A percentile compares a stretch with the other conserved stretches of the same genome.
Conservation (phyloP, 2,329 filamentous ascomycete species). For the Colletotrichum noveboracense region DNA sequence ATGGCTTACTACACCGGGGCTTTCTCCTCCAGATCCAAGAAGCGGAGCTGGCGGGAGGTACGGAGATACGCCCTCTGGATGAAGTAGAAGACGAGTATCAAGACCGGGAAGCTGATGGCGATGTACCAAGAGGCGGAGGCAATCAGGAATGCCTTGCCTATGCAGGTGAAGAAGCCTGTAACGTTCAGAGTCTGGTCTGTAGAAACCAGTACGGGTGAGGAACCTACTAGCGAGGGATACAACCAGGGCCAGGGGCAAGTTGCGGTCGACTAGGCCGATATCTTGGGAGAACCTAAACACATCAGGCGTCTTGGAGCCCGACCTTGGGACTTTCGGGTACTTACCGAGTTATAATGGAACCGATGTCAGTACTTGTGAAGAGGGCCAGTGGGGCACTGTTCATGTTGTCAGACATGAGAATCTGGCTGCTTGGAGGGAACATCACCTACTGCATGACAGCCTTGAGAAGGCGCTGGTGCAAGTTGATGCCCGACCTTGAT, state of each 20-base stretch:
- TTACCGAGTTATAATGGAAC: constrained; percentile 27
- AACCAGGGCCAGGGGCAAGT: constrained; percentile 26
- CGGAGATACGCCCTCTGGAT: constrained; percentile 44
- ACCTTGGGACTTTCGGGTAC: constrained; percentile 7
- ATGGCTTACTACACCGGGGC: constrained; percentile 41
- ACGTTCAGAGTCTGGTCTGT: neutral
- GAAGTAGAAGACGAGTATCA: constrained; percentile 30
- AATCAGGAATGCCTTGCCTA: constrained; percentile 45
- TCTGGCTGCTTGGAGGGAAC: neutral
- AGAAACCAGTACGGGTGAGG: neutral
- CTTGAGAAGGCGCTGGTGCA: constrained; percentile 15
- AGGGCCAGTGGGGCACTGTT: constrained; percentile 20
- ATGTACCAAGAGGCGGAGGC: constrained; percentile 43
- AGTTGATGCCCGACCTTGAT: constrained; percentile 11
- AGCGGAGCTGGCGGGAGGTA: constrained; percentile 47
- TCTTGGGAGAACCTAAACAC: constrained; percentile 27
- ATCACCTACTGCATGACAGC: constrained; percentile 13
- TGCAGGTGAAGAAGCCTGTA: constrained; percentile 23
- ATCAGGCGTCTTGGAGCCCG: neutral
- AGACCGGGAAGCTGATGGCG: constrained; percentile 37
- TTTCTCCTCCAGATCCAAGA: constrained; percentile 48
- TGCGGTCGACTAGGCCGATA: constrained; percentile 28
- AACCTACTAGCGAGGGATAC: constrained; percentile 20
- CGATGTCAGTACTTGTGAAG: constrained; percentile 24
- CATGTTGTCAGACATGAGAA: neutral